These are phyloP conservation scores for Sporothrix inflata DNA, from an alignment of 2,329 filamentous ascomycete species.

Conservation along the genomic window DNA sequence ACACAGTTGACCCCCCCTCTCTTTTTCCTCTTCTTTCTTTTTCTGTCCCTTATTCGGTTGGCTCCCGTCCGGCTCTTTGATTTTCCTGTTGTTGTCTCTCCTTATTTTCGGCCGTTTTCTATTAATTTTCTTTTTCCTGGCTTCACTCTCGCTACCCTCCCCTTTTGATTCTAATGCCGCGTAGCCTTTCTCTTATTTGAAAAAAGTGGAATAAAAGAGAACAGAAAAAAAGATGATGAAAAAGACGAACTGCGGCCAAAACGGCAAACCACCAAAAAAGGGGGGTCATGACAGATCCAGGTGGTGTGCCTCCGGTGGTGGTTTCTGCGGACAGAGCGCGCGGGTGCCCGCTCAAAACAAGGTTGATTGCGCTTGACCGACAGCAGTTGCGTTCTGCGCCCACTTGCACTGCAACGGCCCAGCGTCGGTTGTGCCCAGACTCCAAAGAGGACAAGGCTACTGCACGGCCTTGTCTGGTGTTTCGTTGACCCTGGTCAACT, in stretches of 20 bases:
- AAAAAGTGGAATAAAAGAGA: constrained; percentile 1
- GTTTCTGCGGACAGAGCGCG: background rate
- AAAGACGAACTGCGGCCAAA: background rate
- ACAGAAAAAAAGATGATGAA: no score
- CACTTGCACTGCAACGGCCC: constrained; percentile 3
- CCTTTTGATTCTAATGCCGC: background rate
- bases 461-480: constrained; percentile 15
- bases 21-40: constrained; percentile 2
- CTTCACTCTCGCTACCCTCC: background rate
- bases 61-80: background rate
- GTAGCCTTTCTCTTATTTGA: background rate
- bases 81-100: background rate
- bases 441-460: constrained; percentile 11
- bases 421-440: background rate
- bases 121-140: background rate
- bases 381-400: constrained; percentile 17
- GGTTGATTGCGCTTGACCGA: constrained; percentile 8
- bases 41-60: background rate
- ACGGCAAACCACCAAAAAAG: background rate
- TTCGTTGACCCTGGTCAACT: background rate
- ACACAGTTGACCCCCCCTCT: no score
- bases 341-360: constrained; percentile 1
- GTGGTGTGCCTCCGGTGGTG: constrained; percentile 2
- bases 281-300: background rate
- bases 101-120: background rate